phyloP scores from a whole-genome alignment of 768 basidiomycete species.

The Neoboletus brunneissimus region DNA sequence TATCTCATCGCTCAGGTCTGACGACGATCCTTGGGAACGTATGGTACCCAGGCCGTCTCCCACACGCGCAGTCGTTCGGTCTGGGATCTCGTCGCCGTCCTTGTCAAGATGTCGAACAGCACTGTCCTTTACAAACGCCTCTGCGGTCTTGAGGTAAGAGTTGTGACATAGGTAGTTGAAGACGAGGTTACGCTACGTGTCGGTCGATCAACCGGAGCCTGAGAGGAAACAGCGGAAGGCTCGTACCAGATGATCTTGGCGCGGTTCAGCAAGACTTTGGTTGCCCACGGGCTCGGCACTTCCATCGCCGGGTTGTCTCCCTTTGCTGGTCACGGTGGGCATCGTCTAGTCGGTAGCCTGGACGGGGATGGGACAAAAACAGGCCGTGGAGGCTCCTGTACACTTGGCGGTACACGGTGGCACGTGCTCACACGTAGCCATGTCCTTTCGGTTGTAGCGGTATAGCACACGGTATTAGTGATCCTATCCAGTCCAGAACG shows the following conservation, averaged over 20 bases:
- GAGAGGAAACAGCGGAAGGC: background rate
- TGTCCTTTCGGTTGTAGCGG: background rate
- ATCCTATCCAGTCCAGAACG: background rate
- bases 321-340: constrained; percentile 19
- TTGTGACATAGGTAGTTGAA: constrained; percentile 76
- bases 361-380: background rate
- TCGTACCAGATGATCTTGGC: constrained; percentile 46
- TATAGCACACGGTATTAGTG: background rate
- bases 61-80: constrained; percentile 17
- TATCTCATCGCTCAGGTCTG: constrained; percentile 37
- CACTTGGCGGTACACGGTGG: background rate
- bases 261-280: constrained; percentile 30
- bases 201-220: background rate
- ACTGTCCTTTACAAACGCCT: constrained; percentile 63
- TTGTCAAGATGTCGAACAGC: constrained; percentile 59
- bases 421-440: constrained; percentile 18
- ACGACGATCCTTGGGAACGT: constrained; percentile 14
- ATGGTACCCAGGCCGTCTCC: constrained; percentile 2
- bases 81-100: constrained; percentile 63
- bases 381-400: background rate
- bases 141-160: constrained; percentile 69
- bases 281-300: constrained; percentile 14
- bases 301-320: constrained; percentile 9
- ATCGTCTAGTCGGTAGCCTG: constrained; percentile 14
- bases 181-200: constrained; percentile 58